Evolutionary conservation across 2,329 filamentous ascomycete species (phyloP).

Genomic region (Trichoderma citrinoviride): DNA sequence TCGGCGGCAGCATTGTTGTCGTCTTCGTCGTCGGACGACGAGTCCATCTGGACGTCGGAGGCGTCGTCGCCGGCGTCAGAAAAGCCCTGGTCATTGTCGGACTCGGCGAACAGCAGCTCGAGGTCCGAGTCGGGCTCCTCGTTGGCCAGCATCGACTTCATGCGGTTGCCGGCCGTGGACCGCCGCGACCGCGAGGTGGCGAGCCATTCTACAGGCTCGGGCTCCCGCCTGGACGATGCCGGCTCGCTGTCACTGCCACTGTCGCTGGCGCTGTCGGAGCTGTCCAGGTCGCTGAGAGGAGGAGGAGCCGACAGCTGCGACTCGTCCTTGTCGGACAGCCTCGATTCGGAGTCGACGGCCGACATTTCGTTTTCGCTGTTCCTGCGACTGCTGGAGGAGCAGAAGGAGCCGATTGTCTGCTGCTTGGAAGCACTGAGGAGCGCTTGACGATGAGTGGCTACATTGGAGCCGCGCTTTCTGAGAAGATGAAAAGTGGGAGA

Average conservation of each 20-base stretch:
- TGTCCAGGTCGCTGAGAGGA: conserved; percentile 23
- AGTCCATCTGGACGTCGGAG: conserved; percentile 82
- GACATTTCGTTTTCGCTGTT: conserved; percentile 2
- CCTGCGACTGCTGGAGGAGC: neutral
- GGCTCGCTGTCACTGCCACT: conserved; percentile 31
- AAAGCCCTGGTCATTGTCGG: conserved; percentile 67
- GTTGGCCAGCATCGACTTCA: conserved; percentile 73
- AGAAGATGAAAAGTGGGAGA: neutral
- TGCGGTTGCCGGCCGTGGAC: conserved; percentile 79
- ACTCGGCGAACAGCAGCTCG: conserved; percentile 73
- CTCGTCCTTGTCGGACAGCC: conserved; percentile 35
- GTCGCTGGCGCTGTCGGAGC: conserved; percentile 29
- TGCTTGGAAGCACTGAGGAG: neutral
- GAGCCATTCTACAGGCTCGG: conserved; percentile 60
- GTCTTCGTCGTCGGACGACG: conserved; percentile 79
- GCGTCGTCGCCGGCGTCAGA: conserved; percentile 64
- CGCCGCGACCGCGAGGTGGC: conserved; percentile 72
- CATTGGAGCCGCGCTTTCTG: conserved; percentile 8
- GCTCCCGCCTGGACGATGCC: neutral
- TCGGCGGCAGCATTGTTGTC: conserved; percentile 48
- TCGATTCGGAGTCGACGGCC: conserved; percentile 33
- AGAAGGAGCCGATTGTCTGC: neutral
- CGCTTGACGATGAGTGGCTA: neutral
- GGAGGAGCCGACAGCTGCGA: conserved; percentile 33
- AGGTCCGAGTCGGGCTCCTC: conserved; percentile 68